Evolutionary conservation across 108 stramenopile genomes (phyloP), one percentile per base, ranked within the genome.

Genomic region (Bacterosira constricta): DNA sequence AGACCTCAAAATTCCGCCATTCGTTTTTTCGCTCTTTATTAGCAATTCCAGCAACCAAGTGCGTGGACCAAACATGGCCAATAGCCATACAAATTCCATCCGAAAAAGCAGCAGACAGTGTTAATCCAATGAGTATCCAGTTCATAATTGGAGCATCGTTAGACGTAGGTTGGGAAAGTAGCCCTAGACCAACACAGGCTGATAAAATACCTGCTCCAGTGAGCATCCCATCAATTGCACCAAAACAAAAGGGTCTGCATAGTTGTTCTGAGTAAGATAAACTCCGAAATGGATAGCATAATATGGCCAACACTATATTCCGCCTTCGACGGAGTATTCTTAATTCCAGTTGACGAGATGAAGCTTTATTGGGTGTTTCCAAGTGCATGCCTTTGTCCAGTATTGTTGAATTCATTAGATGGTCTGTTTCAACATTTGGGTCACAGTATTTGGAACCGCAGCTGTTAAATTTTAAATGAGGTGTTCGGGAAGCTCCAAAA

Each of bases 51-150:
- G 79, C 55, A 10, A 85, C 69, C 18, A 85, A 62, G 27, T 77
- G 75, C 11, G 85, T 83, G 5, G 86, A 85, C 90, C 90, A 94
- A 9, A 94, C 67, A 73, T 90, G 93, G 5, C 90, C 90, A 38
- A 89, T 67, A 3, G 87, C 86, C 90, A 94, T 85, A 46, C 93
- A 91, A 3, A 91, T 27, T 11, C 85, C 81, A 49, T 94, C 90
- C 2, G 90, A 80, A 13, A 83, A 47, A 49, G 88, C 86, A 20
- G 88, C 85, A 8, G 88, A 78, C 0, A 86, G 51, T 36, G 82
- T 76, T 35, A 92, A 70, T 39, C 68, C 78, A 11, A 88, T 63
- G 10, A 93, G 37, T 4, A 84, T 57, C 59, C 77, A 69, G 21
- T 63, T 53, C 9, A 54, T 60, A 1, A 34, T 29, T 32, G 54